Conservation (phyloP, 148 eudicot species). For the Euryodendron excelsum region DNA sequence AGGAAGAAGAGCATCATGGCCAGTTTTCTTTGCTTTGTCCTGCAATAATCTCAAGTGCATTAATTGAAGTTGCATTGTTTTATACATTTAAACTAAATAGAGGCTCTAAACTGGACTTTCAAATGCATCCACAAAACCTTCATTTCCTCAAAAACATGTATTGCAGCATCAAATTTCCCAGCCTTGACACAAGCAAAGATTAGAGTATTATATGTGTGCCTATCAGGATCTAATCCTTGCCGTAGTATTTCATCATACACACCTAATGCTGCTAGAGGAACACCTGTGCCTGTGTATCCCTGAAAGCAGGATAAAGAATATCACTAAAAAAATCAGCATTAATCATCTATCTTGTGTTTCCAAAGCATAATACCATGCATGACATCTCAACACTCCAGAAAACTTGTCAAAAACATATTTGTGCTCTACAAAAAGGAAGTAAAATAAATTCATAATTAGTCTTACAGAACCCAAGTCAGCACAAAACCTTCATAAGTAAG, state of each 20-base stretch:
- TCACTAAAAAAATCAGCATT: background rate
- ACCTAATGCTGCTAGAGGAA: slow-evolving; percentile 50
- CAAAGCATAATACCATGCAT: background rate
- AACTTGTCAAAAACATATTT: background rate
- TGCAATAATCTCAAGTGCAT: slow-evolving; percentile 32
- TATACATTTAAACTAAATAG: slow-evolving; percentile 23
- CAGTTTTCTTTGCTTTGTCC: slow-evolving; percentile 42
- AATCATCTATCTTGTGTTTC: background rate
- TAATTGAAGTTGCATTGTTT: slow-evolving; percentile 11
- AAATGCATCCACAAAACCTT: slow-evolving; percentile 53
- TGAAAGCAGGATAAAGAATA: slow-evolving; percentile 21
- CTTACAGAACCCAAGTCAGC: background rate
- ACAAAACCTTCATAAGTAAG: slow-evolving; percentile 65
- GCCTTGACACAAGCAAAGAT: slow-evolving; percentile 59
- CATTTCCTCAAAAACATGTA: slow-evolving; percentile 58
- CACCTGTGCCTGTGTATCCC: slow-evolving; percentile 55
- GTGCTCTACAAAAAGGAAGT: slow-evolving; percentile 1
- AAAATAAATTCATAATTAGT: background rate
- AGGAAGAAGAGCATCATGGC: slow-evolving; percentile 39
- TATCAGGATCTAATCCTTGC: slow-evolving; percentile 61
- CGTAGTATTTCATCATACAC: slow-evolving; percentile 53
- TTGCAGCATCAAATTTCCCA: slow-evolving; percentile 44
- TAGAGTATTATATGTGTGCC: slow-evolving; percentile 60
- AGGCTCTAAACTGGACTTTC: slow-evolving; percentile 59
- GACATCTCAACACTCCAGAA: background rate